phyloP scores from a whole-genome alignment of 2,329 filamentous ascomycete species.

The Triangularia verruculosa region DNA sequence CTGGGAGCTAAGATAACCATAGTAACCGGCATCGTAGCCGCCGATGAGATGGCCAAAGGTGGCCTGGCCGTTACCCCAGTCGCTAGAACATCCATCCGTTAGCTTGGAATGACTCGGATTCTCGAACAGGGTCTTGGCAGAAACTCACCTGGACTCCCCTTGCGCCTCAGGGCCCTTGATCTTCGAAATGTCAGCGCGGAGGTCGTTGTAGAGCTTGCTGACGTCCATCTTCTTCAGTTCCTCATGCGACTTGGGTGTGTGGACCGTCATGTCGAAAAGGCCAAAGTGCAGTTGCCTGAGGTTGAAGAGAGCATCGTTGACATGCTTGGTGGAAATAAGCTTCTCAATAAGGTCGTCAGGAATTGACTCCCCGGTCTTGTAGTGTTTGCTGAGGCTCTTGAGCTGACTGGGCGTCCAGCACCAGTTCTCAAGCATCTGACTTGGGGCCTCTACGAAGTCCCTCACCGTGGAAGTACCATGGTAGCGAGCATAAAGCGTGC shows the following conservation, averaged over 20 bases:
- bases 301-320: constrained; percentile 78
- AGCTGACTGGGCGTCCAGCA: constrained; percentile 67
- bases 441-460: constrained; percentile 70
- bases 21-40: constrained; percentile 83
- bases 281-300: constrained; percentile 77
- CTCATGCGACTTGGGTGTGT: constrained; percentile 66
- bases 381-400: constrained; percentile 68
- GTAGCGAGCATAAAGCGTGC: constrained; percentile 62
- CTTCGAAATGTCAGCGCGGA: constrained; percentile 68
- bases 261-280: constrained; percentile 80
- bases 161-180: constrained; percentile 70
- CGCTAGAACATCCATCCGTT: constrained; percentile 36
- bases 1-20: constrained; percentile 70
- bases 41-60: constrained; percentile 81
- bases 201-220: constrained; percentile 66
- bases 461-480: constrained; percentile 64
- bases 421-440: constrained; percentile 75
- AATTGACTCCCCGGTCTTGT: constrained; percentile 66
- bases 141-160: constrained; percentile 52
- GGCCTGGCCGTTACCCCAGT: constrained; percentile 75
- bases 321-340: constrained; percentile 73
- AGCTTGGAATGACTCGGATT: constrained; percentile 6
- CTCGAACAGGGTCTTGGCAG: neutral
- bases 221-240: constrained; percentile 65
- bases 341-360: constrained; percentile 72